These are phyloP conservation scores for Aspergillus homomorphus DNA, from an alignment of 495 filamentous ascomycete species.

Conservation along the genomic window DNA sequence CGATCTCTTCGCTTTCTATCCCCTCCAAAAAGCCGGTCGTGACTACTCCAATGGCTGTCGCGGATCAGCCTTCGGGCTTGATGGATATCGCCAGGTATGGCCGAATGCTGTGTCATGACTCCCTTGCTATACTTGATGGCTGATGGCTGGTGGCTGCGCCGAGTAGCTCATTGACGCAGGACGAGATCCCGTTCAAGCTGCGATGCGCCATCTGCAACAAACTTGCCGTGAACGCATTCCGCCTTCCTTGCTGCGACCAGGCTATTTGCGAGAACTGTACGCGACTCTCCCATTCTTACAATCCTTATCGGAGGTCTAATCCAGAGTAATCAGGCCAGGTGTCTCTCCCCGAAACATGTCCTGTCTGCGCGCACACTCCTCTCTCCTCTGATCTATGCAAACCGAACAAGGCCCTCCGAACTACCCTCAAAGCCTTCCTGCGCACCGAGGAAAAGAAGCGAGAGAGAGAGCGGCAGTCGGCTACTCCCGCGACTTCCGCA, in stretches of 20 bases:
- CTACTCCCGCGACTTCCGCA: constrained; percentile 30
- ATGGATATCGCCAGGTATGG: constrained; percentile 48
- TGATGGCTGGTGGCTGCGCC: constrained; percentile 1
- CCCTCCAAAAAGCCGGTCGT: background rate
- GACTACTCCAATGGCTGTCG: constrained; percentile 33
- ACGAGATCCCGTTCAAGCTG: constrained; percentile 90
- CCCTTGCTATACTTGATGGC: background rate
- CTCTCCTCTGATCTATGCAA: constrained; percentile 82
- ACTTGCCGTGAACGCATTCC: constrained; percentile 85
- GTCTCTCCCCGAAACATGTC: constrained; percentile 75
- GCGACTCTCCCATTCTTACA: constrained; percentile 24
- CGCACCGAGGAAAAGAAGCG: constrained; percentile 84
- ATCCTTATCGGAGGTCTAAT: background rate
- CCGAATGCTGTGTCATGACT: background rate
- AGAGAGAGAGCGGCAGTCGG: constrained; percentile 53
- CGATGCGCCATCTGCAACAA: constrained; percentile 91
- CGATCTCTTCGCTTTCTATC: background rate
- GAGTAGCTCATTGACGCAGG: constrained; percentile 68
- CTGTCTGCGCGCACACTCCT: constrained; percentile 88
- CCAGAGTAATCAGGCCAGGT: constrained; percentile 63
- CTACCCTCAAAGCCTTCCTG: constrained; percentile 84
- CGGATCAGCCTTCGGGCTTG: constrained; percentile 42
- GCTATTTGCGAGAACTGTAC: constrained; percentile 88
- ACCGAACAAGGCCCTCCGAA: constrained; percentile 80
- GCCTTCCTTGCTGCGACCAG: constrained; percentile 92